Percentiles rank a stretch among this genome's conserved stretches.
These are phyloP conservation scores for Leccinum fibrillosum DNA, from an alignment of 768 basidiomycete genomes.

Conservation along the genomic window DNA sequence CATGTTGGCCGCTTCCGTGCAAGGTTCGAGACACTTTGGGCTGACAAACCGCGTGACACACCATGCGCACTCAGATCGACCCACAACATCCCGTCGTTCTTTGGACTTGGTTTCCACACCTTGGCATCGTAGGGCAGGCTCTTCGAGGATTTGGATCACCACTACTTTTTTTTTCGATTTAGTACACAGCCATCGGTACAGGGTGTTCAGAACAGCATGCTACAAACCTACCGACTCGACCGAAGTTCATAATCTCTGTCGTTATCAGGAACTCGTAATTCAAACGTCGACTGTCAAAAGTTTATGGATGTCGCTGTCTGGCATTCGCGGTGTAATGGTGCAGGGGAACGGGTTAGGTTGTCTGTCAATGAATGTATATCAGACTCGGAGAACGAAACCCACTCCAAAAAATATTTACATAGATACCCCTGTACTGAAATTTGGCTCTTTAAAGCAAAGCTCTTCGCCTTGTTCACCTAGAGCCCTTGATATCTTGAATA, in stretches of 20 bases:
- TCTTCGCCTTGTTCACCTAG: constrained; percentile 25
- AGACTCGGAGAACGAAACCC: not conserved
- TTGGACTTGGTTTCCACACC: too few species aligned
- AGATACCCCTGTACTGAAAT: constrained; percentile 14
- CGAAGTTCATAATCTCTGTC: not conserved
- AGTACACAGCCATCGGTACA: not conserved
- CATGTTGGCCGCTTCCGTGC: constrained; percentile 19
- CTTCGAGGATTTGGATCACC: not conserved
- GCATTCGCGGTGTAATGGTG: constrained; percentile 7
- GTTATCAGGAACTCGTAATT: not conserved
- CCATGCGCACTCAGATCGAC: too few species aligned
- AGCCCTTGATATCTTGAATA: constrained; percentile 25
- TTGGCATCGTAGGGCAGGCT: not conserved
- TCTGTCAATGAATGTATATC: constrained; percentile 3
- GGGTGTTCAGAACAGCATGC: not conserved
- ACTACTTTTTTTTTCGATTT: not conserved
- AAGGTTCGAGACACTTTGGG: constrained; percentile 17
- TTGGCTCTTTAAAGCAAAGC: constrained; percentile 14
- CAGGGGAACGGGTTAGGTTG: constrained; percentile 17
- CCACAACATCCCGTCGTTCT: too few species aligned
- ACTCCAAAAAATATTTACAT: constrained; percentile 1
- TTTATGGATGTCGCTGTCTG: constrained; percentile 2
- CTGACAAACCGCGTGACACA: constrained; percentile 6
- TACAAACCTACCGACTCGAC: not conserved
- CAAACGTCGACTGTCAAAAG: not conserved